Percentiles rank a stretch among this genome's conserved stretches.
These are phyloP conservation scores for Lactarius evosmus DNA, from an alignment of 768 basidiomycete genomes.

Conservation along the genomic window DNA sequence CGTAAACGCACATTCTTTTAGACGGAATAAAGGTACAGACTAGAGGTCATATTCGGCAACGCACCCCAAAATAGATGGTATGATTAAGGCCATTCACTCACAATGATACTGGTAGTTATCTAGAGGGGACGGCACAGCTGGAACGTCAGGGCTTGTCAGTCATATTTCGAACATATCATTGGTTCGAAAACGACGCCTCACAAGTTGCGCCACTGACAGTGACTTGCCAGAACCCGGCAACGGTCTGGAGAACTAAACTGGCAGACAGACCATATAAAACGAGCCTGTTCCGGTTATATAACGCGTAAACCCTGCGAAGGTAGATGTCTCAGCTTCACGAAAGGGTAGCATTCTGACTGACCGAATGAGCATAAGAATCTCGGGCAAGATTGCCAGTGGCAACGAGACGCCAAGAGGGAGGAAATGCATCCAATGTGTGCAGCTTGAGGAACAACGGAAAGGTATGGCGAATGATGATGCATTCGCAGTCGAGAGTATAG, in stretches of 20 bases:
- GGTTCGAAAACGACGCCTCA: conserved; percentile 1
- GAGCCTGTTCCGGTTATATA: conserved; percentile 25
- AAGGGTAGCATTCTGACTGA: background rate
- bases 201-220: conserved; percentile 17
- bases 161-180: background rate
- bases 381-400: conserved; percentile 24
- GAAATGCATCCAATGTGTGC: conserved; percentile 26
- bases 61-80: background rate
- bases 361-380: conserved; percentile 27
- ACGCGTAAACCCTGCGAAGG: conserved; percentile 23
- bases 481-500: too few relatives aligned
- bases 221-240: conserved; percentile 26
- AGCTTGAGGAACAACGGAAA: conserved; percentile 3
- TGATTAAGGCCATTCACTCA: conserved; percentile 5
- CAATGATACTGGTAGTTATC: conserved; percentile 28
- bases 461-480: background rate
- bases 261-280: conserved; percentile 20
- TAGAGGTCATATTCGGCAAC: conserved; percentile 3
- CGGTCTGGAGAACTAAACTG: conserved; percentile 16
- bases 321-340: background rate
- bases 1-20: conserved; percentile 15
- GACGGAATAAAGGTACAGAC: conserved; percentile 27
- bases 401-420: conserved; percentile 26
- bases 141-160: background rate
- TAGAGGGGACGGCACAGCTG: conserved; percentile 24